Conservation (phyloP, 2,329 filamentous ascomycete species). For the Bipolaris oryzae region DNA sequence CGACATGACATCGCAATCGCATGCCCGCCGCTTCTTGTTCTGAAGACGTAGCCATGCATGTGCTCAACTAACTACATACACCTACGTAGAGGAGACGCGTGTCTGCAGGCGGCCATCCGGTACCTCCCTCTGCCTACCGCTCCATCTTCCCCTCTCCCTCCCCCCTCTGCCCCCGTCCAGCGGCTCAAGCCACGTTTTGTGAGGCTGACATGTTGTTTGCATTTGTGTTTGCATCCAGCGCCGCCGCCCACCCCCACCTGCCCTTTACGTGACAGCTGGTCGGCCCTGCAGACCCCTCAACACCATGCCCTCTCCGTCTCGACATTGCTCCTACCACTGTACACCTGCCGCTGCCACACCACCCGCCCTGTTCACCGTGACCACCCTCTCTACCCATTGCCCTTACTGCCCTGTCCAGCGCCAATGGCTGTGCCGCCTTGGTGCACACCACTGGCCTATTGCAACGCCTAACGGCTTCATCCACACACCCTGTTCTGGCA, state of each 20-base stretch:
- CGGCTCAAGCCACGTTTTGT: conserved; percentile 20
- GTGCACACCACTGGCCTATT: neutral
- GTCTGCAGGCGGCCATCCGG: conserved; percentile 2
- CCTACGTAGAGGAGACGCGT: no score
- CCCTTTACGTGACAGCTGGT: conserved; percentile 30
- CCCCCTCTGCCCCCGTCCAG: neutral
- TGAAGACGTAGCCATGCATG: neutral
- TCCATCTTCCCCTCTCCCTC: neutral
- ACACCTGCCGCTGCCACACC: conserved; percentile 2
- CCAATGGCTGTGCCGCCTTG: neutral
- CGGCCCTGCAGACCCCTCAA: conserved; percentile 41
- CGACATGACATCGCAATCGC: conserved; percentile 25
- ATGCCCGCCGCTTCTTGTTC: conserved; percentile 5
- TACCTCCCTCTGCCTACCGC: conserved; percentile 1
- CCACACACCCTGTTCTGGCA: conserved; percentile 20
- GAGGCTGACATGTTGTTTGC: conserved; percentile 9
- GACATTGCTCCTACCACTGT: conserved; percentile 1
- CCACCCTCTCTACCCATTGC: neutral
- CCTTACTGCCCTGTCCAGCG: neutral
- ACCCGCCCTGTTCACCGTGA: neutral
- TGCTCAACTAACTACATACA: no score
- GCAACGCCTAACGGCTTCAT: neutral
- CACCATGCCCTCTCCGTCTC: conserved; percentile 34
- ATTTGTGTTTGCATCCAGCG: neutral
- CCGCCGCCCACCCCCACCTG: conserved; percentile 34